These are phyloP conservation scores for Nitzschia putrida DNA, from an alignment of 108 stramenopile species.

Conservation along the genomic window DNA sequence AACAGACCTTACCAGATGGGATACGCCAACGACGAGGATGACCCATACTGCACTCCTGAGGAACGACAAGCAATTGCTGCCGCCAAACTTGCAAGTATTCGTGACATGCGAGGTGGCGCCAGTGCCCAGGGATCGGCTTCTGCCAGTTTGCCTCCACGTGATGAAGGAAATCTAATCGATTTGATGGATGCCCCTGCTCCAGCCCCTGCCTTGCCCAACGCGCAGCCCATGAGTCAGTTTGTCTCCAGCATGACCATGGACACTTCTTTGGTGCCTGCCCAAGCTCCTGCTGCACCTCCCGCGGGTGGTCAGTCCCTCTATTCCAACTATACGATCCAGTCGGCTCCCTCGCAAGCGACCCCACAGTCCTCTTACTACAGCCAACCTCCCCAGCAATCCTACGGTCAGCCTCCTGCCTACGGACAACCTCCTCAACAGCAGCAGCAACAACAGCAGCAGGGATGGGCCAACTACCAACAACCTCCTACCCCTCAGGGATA, in stretches of 20 bases:
- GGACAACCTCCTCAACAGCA: conserved; percentile 24
- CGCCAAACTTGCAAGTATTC: conserved; percentile 53
- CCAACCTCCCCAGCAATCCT: conserved; percentile 24
- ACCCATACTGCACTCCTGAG: conserved; percentile 37
- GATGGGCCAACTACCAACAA: not conserved
- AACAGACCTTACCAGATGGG: conserved; percentile 6
- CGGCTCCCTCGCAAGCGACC: not conserved
- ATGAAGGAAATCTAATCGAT: conserved; percentile 33
- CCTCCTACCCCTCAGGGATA: conserved; percentile 18
- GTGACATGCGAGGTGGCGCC: conserved; percentile 29
- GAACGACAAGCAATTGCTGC: conserved; percentile 50
- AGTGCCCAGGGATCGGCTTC: conserved; percentile 2
- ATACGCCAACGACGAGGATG: conserved; percentile 22
- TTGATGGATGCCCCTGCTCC: conserved; percentile 46
- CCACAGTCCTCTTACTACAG: conserved; percentile 9
- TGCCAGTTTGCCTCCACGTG: conserved; percentile 7
- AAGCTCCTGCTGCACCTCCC: conserved; percentile 11
- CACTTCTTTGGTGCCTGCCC: conserved; percentile 2
- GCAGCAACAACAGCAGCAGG: not conserved
- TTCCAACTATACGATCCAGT: conserved; percentile 35
- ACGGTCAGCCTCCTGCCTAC: conserved; percentile 29
- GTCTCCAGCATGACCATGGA: conserved; percentile 38
- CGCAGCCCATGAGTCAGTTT: not conserved
- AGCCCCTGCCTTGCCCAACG: conserved; percentile 14
- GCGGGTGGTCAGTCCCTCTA: conserved; percentile 28